A percentile compares a stretch with the other conserved stretches of the same genome.
Conservation (phyloP, 1,284 basidiomycete genomes). For the Anthracocystis setariae region DNA sequence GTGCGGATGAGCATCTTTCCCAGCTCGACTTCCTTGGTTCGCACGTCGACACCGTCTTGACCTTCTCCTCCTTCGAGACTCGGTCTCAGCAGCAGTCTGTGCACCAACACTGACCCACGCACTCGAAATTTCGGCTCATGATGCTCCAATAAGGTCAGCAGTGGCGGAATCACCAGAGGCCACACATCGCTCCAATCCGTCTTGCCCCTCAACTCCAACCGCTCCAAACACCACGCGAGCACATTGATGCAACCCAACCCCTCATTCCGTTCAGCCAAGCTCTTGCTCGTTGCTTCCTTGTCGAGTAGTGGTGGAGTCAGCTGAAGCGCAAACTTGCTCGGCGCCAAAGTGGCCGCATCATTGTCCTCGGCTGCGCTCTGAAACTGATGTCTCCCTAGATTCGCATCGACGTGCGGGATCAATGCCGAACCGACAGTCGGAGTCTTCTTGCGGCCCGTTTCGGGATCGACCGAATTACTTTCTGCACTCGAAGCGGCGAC, state of each 20-base stretch:
- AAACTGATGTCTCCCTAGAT: constrained; percentile 35
- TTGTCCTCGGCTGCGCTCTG: constrained; percentile 19
- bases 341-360: constrained; percentile 18
- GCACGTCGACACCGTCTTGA: background rate
- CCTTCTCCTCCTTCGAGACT: background rate
- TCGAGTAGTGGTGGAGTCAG: background rate
- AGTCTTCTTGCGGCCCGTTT: constrained; percentile 22
- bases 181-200: constrained; percentile 31
- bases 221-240: constrained; percentile 19
- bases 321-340: constrained; percentile 8
- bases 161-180: constrained; percentile 35
- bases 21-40: constrained; percentile 1
- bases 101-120: constrained; percentile 10
- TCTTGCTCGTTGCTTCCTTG: background rate
- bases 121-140: constrained; percentile 29
- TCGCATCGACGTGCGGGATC: constrained; percentile 20
- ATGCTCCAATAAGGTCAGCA: constrained; percentile 42
- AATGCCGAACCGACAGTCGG: constrained; percentile 11
- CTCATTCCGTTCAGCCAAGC: constrained; percentile 21
- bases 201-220: constrained; percentile 6
- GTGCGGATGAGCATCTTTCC: constrained; percentile 32
- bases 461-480: constrained; percentile 15
- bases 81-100: constrained; percentile 8
- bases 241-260: constrained; percentile 38
- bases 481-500: constrained; percentile 8